Evolutionary conservation across 805 yeast species (phyloP).

Genomic region (Candida xyloterini): DNA sequence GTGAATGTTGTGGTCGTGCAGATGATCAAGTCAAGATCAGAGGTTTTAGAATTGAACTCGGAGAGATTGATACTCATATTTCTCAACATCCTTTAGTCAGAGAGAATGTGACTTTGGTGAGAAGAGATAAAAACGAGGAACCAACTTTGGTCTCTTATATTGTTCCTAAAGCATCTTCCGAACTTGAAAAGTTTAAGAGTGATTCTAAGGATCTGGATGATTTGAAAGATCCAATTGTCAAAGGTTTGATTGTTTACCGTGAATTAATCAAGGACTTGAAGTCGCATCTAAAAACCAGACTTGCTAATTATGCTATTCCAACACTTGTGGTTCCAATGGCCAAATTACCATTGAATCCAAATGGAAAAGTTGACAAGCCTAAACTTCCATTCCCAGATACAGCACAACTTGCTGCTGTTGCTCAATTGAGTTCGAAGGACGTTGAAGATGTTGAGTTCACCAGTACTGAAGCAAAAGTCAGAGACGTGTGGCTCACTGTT

Average conservation of each 20-base stretch:
- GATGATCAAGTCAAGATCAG: conserved; percentile 98
- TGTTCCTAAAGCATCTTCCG: conserved; percentile 65
- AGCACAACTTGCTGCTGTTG: conserved; percentile 77
- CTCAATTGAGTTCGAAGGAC: conserved; percentile 45
- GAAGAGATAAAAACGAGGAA: conserved; percentile 89
- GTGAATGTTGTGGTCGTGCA: conserved; percentile 98
- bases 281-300: conserved; percentile 77
- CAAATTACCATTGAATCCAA: conserved; percentile 90
- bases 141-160: conserved; percentile 87
- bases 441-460: conserved; percentile 55
- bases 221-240: conserved; percentile 63
- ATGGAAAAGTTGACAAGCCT: conserved; percentile 97
- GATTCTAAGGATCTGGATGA: conserved; percentile 46
- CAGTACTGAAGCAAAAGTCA: conserved; percentile 61
- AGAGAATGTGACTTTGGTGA: conserved; percentile 88
- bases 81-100: conserved; percentile 91
- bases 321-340: conserved; percentile 83
- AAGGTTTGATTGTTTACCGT: conserved; percentile 73
- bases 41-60: conserved; percentile 97
- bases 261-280: conserved; percentile 78
- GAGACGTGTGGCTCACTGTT: conserved; percentile 81
- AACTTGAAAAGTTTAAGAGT: conserved; percentile 46
- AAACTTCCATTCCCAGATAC: conserved; percentile 92
- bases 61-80: conserved; percentile 96
- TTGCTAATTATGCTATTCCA: conserved; percentile 93